Conservation (phyloP, 129 eudicot genomes). For the Lactuca sativa region DNA sequence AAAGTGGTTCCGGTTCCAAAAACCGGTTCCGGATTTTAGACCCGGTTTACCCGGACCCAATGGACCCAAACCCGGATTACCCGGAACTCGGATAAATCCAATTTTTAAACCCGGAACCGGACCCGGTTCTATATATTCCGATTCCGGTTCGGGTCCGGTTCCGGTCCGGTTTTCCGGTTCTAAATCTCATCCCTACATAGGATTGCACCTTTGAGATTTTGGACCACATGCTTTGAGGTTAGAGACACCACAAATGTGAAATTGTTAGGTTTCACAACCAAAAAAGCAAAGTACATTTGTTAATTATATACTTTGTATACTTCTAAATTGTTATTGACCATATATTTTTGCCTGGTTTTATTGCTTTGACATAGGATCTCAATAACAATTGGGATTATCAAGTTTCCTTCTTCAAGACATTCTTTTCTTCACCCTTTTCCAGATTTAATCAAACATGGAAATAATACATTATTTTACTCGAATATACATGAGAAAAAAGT, state of each 20-base stretch:
- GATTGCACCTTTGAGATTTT: not conserved
- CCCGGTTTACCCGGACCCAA: too few species aligned
- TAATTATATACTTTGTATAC: not conserved
- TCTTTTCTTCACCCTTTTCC: not conserved
- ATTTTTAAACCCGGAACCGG: too few species aligned
- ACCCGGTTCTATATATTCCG: too few species aligned
- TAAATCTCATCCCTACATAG: too few species aligned
- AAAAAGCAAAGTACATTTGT: not conserved
- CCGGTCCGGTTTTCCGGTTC: too few species aligned
- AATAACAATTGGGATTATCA: not conserved
- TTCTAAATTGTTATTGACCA: not conserved
- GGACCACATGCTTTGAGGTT: not conserved
- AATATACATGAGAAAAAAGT: not conserved
- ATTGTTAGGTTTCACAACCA: not conserved
- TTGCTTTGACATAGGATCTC: not conserved
- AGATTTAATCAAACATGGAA: not conserved
- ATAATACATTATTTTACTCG: not conserved
- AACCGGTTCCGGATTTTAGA: too few species aligned
- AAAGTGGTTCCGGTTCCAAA: too few species aligned
- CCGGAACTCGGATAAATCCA: too few species aligned
- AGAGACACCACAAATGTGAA: not conserved
- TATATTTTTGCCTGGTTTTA: not conserved
- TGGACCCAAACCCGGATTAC: too few species aligned
- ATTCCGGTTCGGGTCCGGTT: too few species aligned
- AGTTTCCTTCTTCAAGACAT: not conserved